These are phyloP conservation scores for Amaranthus cruentus DNA, from an alignment of 148 eudicot species.

Conservation along the genomic window DNA sequence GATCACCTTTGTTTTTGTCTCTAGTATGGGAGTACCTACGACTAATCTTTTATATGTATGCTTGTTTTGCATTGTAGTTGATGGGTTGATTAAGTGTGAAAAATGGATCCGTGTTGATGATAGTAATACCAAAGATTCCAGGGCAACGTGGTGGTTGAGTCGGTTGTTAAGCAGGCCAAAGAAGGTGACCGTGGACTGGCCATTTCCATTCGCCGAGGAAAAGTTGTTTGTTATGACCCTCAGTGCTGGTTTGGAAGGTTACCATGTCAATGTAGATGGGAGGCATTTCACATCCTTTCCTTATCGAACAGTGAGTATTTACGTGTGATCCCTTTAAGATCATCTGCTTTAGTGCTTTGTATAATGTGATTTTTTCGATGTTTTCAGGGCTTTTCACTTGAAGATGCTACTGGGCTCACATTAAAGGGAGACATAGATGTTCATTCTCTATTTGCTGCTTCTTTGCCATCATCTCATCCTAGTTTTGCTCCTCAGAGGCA, in stretches of 20 bases:
- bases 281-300: slow-evolving; percentile 85
- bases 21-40: neutral
- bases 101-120: slow-evolving; percentile 79
- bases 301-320: slow-evolving; percentile 72
- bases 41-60: neutral
- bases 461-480: slow-evolving; percentile 82
- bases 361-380: slow-evolving; percentile 13
- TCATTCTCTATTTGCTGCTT: slow-evolving; percentile 69
- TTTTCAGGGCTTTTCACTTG: slow-evolving; percentile 72
- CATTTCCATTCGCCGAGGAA: slow-evolving; percentile 74
- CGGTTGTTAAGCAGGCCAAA: slow-evolving; percentile 60
- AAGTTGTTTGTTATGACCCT: slow-evolving; percentile 74
- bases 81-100: slow-evolving; percentile 67
- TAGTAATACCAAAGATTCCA: slow-evolving; percentile 51
- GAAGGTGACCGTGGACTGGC: slow-evolving; percentile 77
- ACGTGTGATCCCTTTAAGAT: neutral
- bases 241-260: slow-evolving; percentile 85
- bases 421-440: slow-evolving; percentile 70
- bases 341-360: neutral
- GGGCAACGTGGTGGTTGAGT: slow-evolving; percentile 74
- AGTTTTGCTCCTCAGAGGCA: slow-evolving; percentile 72
- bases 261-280: slow-evolving; percentile 77
- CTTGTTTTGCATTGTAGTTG: slow-evolving; percentile 41
- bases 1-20: neutral
- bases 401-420: slow-evolving; percentile 91